These are phyloP conservation scores for Lenzites betulinus DNA, from an alignment of 768 basidiomycete genomes.

Conservation along the genomic window DNA sequence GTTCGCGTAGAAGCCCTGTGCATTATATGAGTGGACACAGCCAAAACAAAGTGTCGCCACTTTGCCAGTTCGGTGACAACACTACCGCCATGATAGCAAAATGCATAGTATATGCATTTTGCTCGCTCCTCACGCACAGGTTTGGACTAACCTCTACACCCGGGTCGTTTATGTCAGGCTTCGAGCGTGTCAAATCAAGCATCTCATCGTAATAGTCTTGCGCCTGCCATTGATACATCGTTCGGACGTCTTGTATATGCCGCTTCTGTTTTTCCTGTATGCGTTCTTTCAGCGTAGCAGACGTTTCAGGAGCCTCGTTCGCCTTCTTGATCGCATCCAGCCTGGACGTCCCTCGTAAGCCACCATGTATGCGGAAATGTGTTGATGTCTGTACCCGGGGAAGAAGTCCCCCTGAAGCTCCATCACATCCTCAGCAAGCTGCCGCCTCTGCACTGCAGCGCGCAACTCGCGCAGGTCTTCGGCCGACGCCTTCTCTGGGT, in stretches of 20 bases:
- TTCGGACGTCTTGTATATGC: slow-evolving; percentile 25
- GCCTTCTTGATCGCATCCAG: slow-evolving; percentile 24
- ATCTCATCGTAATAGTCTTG: slow-evolving; percentile 25
- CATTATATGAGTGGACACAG: background rate
- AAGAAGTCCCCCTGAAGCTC: slow-evolving; percentile 28
- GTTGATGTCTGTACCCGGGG: slow-evolving; percentile 24
- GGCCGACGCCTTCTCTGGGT: slow-evolving; percentile 2
- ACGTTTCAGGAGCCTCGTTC: slow-evolving; percentile 19
- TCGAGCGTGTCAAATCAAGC: slow-evolving; percentile 20
- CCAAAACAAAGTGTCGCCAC: background rate
- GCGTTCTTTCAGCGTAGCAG: slow-evolving; percentile 15
- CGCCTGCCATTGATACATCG: slow-evolving; percentile 26
- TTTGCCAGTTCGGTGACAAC: background rate
- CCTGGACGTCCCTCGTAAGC: slow-evolving; percentile 1
- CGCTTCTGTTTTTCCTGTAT: slow-evolving; percentile 19
- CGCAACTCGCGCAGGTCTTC: slow-evolving; percentile 17
- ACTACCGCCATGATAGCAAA: too few species aligned
- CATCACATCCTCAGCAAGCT: slow-evolving; percentile 27
- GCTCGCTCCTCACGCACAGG: background rate
- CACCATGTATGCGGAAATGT: background rate
- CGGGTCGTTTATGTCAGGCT: slow-evolving; percentile 14
- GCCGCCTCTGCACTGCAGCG: slow-evolving; percentile 24
- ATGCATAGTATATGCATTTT: too few species aligned
- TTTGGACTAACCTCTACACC: slow-evolving; percentile 16
- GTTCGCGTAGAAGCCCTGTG: slow-evolving; percentile 14